A percentile compares a stretch with the other conserved stretches of the same genome.
phyloP scores from a whole-genome alignment of 768 basidiomycete species.

The Russula sp. region DNA sequence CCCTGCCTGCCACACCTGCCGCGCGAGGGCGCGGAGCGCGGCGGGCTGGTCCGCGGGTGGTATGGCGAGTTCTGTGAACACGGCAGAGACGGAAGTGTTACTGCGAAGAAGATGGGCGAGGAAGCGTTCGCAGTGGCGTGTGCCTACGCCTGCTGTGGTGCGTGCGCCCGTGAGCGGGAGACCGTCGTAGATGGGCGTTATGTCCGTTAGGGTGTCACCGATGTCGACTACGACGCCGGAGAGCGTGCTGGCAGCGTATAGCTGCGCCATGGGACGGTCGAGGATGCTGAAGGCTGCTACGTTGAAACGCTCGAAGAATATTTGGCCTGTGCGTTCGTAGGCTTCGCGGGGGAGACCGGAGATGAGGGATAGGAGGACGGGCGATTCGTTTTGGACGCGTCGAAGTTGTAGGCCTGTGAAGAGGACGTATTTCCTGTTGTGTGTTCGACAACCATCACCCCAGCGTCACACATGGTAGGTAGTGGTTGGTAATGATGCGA shows the following conservation, averaged over 20 bases:
- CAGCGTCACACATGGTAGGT: background rate
- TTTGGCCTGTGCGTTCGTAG: conserved; percentile 72
- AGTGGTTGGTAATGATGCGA: background rate
- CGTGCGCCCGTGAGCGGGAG: conserved; percentile 55
- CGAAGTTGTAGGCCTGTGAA: conserved; percentile 72
- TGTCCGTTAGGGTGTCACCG: conserved; percentile 68
- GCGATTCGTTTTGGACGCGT: conserved; percentile 84
- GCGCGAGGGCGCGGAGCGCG: conserved; percentile 61
- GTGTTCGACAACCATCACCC: no score
- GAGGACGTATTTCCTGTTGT: conserved; percentile 75
- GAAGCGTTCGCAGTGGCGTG: conserved; percentile 68
- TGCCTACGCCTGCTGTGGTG: conserved; percentile 60
- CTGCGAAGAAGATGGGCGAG: conserved; percentile 68
- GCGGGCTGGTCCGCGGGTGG: conserved; percentile 34
- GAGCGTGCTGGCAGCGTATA: conserved; percentile 72
- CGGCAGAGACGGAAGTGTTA: conserved; percentile 61
- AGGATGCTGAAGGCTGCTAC: conserved; percentile 77
- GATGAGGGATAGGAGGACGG: conserved; percentile 70
- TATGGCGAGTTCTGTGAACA: conserved; percentile 52
- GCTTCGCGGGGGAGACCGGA: conserved; percentile 61
- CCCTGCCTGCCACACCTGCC: conserved; percentile 60
- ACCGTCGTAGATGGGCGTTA: conserved; percentile 76
- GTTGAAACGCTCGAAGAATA: conserved; percentile 93
- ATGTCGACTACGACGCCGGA: conserved; percentile 82
- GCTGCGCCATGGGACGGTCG: conserved; percentile 79